Base-by-base conservation (phyloP, 805 yeast species). In the Candida endomychidarum region DNA sequence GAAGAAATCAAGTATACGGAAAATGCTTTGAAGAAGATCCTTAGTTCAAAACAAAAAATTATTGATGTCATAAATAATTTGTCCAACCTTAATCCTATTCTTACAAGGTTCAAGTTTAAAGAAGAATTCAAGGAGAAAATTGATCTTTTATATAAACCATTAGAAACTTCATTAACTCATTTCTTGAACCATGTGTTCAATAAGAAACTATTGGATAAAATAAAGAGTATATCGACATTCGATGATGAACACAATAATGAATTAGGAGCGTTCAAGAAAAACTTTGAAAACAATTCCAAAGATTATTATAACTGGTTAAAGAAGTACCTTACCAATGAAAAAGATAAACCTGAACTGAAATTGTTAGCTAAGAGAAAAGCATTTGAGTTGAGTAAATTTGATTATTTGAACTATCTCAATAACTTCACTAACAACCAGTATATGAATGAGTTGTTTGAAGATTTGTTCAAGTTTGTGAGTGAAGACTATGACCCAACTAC, bases 381-480 rank as follows among this genome's bases (percentile, higher is more conserved):
- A 0, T 74, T 69, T 49, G 78, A 74, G 42, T 49, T 71, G 1
- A 58, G 66, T 9, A 68, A 75, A 41, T 63, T 70, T 38, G 76
- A 73, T 37, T 75, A 75, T 52, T 58, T 68, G 50, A 70, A 67
- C 45, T 65, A 61, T 28, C 51, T 75, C 36, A 65, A 60, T 23
- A 49, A 53, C 38, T 53, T 64, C 6, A 51, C 61, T 8, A 68
- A 67, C 47, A 67, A 67, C 46, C 72, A 68, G 44, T 67, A 67
- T 44, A 52, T 63, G 30, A 67, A 67, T 48, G 63, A 58, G 39
- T 55, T 67, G 6, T 45, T 61, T 17, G 74, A 68, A 38, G 56
- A 53, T 35, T 42, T 67, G 16, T 61, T 68, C 49, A 66, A 65
- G 40, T 67, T 66, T 38, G 48, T 60, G 3, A 23, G 19, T 17